These are phyloP conservation scores for Saccharomycopsis sp. DNA, from an alignment of 805 yeast species.

Conservation along the genomic window DNA sequence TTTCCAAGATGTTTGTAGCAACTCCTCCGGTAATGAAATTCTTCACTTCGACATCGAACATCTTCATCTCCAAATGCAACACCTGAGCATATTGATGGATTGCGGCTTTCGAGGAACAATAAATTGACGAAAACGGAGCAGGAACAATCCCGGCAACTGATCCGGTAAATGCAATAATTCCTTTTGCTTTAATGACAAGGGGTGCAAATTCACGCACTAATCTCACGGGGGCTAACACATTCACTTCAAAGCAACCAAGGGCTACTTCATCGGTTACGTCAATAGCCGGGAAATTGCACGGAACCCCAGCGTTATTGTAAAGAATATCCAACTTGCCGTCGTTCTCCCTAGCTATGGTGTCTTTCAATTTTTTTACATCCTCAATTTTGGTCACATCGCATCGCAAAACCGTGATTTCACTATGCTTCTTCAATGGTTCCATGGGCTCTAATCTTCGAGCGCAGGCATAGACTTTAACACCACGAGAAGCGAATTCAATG, in stretches of 20 bases:
- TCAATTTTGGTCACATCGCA: constrained; percentile 53
- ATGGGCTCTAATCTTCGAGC: constrained; percentile 63
- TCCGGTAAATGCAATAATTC: constrained; percentile 68
- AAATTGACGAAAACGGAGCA: constrained; percentile 64
- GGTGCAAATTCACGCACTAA: constrained; percentile 50
- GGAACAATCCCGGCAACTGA: constrained; percentile 59
- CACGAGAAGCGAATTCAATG: constrained; percentile 39
- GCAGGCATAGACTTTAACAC: constrained; percentile 62
- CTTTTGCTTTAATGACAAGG: constrained; percentile 55
- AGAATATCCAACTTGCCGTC: constrained; percentile 50
- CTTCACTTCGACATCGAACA: constrained; percentile 66
- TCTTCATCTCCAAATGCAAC: constrained; percentile 59
- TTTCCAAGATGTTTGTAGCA: constrained; percentile 61
- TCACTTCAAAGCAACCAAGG: constrained; percentile 50
- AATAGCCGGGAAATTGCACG: constrained; percentile 63
- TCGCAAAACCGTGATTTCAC: constrained; percentile 40
- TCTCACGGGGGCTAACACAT: constrained; percentile 64
- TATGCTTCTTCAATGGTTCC: constrained; percentile 37
- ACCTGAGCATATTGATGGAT: constrained; percentile 63
- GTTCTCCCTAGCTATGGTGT: constrained; percentile 35
- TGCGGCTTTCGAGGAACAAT: constrained; percentile 67
- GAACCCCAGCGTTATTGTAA: constrained; percentile 74
- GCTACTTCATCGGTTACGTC: constrained; percentile 55
- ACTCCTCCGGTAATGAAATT: constrained; percentile 75
- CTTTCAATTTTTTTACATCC: constrained; percentile 39